Conservation (phyloP, 2,329 filamentous ascomycete species). For the Fusarium tupiense region DNA sequence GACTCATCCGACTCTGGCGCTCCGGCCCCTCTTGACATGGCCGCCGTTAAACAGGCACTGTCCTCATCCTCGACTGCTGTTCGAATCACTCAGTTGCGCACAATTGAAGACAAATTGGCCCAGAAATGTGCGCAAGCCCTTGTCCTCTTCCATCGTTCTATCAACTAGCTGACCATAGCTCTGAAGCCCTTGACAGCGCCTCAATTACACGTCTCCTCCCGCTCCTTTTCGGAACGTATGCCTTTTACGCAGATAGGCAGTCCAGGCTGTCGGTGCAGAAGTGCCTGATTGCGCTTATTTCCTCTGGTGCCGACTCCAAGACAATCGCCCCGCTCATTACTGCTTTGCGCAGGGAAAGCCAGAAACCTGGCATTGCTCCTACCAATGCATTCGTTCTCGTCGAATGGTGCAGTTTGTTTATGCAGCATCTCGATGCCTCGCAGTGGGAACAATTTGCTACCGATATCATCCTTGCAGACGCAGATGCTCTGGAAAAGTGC, state of each 20-base stretch:
- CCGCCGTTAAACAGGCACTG: slow-evolving; percentile 60
- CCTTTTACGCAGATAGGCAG: slow-evolving; percentile 84
- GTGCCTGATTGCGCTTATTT: slow-evolving; percentile 77
- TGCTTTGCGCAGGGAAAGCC: slow-evolving; percentile 75
- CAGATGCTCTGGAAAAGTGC: slow-evolving; percentile 81
- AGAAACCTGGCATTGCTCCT: slow-evolving; percentile 80
- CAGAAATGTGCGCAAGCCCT: slow-evolving; percentile 59
- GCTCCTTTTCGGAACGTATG: slow-evolving; percentile 86
- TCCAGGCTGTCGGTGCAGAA: slow-evolving; percentile 85
- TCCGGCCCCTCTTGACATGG: slow-evolving; percentile 59
- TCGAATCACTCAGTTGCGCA: slow-evolving; percentile 64
- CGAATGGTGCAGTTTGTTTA: slow-evolving; percentile 86
- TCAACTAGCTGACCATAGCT: slow-evolving; percentile 31
- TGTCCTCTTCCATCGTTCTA: slow-evolving; percentile 1
- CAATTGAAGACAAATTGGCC: slow-evolving; percentile 65
- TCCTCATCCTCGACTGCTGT: slow-evolving; percentile 69
- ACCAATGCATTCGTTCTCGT: slow-evolving; percentile 87
- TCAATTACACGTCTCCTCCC: slow-evolving; percentile 68
- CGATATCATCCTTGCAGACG: slow-evolving; percentile 74
- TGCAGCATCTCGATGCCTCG: slow-evolving; percentile 73
- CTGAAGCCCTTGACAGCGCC: slow-evolving; percentile 58
- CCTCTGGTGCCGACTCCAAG: slow-evolving; percentile 62
- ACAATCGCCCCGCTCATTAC: slow-evolving; percentile 72
- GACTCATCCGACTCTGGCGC: slow-evolving; percentile 55
- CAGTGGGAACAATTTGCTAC: slow-evolving; percentile 72